Evolutionary conservation across 768 basidiomycete species (phyloP), one percentile per base, ranked within the genome.

Genomic region (Chalciporus chontae): DNA sequence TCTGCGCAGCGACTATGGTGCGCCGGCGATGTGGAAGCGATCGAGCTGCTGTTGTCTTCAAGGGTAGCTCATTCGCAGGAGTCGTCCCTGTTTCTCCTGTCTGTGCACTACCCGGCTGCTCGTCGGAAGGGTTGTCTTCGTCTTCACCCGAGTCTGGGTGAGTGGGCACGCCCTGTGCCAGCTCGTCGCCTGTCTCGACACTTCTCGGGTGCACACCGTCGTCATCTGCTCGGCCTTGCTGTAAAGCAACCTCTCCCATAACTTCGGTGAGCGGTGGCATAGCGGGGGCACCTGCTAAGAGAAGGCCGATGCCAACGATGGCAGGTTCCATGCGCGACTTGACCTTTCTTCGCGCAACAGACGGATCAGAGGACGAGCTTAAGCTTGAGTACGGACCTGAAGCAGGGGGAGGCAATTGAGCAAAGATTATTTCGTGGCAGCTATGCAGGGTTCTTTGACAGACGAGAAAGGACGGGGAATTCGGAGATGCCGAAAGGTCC

Each of bases 361-460:
- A 78, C 15, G 77, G 71, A 21, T 71, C 71, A 37, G 70, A 65
- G 32, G 81, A 76, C 14, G 79, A 65, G 58, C 69, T 71, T 57
- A 87, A 66, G 8, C 77, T 74, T 13, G 80, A 73, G 64, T 94
- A 94, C 1, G 91, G 88, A 3, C 81, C 75, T 9, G 77, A 69
- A 10, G 77, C 70, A 8, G 85, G 79, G 19, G 81, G 73, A 10
- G 93, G 83, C 29, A 87, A 75, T 68, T 97, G 91, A 41, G 84
- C 84, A 65, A 96, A 99, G 61, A 99, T 95, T 67, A 98, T 94
- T 71, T 94, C 88, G 69, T 98, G 94, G 62, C 94, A 94, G 66
- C 80, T 80, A 66, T 90, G 90, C 51, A 97, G 73, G 34, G 94
- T 82, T 52, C 95, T 83, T 69, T 94, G 92, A 67, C 96, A 98